Conservation (phyloP, 495 filamentous ascomycete species). For the Lentithecium fluviatile region DNA sequence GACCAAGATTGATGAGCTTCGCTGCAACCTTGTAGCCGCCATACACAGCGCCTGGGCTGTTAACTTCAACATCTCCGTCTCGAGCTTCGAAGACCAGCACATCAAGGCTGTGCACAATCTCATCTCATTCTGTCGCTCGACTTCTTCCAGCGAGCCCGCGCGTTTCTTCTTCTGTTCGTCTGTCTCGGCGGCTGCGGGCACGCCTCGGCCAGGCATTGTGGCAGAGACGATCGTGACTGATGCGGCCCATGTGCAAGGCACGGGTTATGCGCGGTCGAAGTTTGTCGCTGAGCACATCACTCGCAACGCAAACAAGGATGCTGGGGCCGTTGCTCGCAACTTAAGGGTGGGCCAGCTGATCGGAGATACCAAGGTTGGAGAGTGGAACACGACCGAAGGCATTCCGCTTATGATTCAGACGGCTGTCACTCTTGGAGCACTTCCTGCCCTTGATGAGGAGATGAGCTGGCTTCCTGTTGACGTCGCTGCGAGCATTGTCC, state of each 20-base stretch:
- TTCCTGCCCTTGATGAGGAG: constrained; percentile 50
- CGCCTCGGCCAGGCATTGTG: constrained; percentile 19
- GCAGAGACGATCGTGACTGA: constrained; percentile 41
- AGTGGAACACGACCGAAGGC: constrained; percentile 62
- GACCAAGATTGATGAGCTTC: no score
- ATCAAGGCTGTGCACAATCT: no score
- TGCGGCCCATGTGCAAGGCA: constrained; percentile 50
- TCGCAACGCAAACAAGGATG: constrained; percentile 36
- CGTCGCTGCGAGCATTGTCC: constrained; percentile 48
- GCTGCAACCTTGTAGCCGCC: no score
- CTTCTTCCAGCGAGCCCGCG: constrained; percentile 37
- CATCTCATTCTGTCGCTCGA: constrained; percentile 16
- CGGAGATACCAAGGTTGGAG: constrained; percentile 51
- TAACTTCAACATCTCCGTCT: no score
- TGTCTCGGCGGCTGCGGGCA: constrained; percentile 29
- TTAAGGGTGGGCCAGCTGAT: constrained; percentile 61
- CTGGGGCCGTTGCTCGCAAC: constrained; percentile 41
- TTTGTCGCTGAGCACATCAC: constrained; percentile 51
- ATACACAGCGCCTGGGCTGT: no score
- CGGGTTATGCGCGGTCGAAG: constrained; percentile 62
- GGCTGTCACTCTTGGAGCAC: constrained; percentile 48
- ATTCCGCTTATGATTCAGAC: constrained; percentile 58
- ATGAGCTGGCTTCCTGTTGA: constrained; percentile 58
- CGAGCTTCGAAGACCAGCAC: no score
- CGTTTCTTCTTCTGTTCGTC: constrained; percentile 43